A percentile compares a stretch with the other conserved stretches of the same genome.
Evolutionary conservation across 1,284 basidiomycete genomes (phyloP).

Genomic region (Ceratobasidium papillatum): DNA sequence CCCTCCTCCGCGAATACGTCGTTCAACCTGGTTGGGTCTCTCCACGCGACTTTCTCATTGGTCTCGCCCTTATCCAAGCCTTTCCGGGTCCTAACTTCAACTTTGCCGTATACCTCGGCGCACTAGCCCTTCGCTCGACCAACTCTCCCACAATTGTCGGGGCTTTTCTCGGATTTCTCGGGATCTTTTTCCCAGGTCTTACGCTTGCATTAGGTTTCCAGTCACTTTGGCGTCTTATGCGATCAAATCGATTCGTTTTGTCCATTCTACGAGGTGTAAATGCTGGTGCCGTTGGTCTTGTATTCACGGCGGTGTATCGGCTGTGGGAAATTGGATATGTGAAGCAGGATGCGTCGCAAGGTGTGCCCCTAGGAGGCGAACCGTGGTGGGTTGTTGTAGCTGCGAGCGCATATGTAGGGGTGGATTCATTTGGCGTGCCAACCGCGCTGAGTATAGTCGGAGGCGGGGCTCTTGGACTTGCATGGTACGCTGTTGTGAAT

Average conservation of each 20-base stretch:
- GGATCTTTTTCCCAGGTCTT: slow-evolving; percentile 63
- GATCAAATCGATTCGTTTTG: slow-evolving; percentile 55
- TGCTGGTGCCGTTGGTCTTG: slow-evolving; percentile 63
- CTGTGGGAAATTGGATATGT: slow-evolving; percentile 54
- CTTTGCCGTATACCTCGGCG: slow-evolving; percentile 65
- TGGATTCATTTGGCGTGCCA: slow-evolving; percentile 52
- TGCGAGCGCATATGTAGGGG: slow-evolving; percentile 50
- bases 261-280: slow-evolving; percentile 62
- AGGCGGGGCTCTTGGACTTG: slow-evolving; percentile 54
- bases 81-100: slow-evolving; percentile 69
- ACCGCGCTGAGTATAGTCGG: slow-evolving; percentile 53
- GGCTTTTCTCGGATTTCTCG: slow-evolving; percentile 59
- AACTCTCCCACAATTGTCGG: slow-evolving; percentile 53
- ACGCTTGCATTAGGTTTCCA: slow-evolving; percentile 61
- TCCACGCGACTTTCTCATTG: slow-evolving; percentile 64
- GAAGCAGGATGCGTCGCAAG: slow-evolving; percentile 45
- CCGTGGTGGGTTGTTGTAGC: slow-evolving; percentile 58
- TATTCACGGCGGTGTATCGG: slow-evolving; percentile 64
- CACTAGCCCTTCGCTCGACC: slow-evolving; percentile 53
- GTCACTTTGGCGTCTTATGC: slow-evolving; percentile 59
- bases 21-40: slow-evolving; percentile 63
- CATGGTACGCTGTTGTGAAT: slow-evolving; percentile 48
- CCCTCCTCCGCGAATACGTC: slow-evolving; percentile 63
- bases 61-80: slow-evolving; percentile 64
- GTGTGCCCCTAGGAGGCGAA: slow-evolving; percentile 53